A percentile compares a stretch with the other conserved stretches of the same genome.
phyloP scores from a whole-genome alignment of 345 rosid species.

The Syzygium aqueum region DNA sequence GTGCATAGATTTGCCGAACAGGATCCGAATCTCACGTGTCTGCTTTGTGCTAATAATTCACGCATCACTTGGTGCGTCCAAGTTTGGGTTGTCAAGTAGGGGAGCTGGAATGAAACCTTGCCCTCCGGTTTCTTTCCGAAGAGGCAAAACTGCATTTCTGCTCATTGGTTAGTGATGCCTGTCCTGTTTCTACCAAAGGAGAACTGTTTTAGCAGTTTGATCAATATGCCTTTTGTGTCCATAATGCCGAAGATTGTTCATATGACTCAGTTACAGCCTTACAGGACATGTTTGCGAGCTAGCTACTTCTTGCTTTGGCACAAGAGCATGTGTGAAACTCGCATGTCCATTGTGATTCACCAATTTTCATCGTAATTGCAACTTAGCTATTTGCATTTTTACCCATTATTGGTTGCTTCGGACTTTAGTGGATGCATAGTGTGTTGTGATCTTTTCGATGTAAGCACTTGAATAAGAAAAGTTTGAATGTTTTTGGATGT shows the following conservation, averaged over 20 bases:
- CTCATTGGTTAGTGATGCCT: neutral
- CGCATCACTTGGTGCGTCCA: neutral
- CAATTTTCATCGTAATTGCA: neutral
- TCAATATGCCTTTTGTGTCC: no score
- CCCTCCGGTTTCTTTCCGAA: neutral
- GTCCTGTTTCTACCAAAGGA: no score
- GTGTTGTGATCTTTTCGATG: no score
- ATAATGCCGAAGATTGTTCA: neutral
- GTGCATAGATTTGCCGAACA: neutral
- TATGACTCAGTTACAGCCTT: neutral
- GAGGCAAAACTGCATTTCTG: neutral
- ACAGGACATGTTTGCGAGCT: neutral
- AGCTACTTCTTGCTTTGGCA: neutral
- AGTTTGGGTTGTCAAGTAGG: neutral
- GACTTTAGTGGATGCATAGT: neutral
- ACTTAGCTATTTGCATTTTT: no score
- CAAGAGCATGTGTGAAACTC: neutral
- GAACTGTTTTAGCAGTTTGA: no score
- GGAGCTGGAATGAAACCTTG: neutral
- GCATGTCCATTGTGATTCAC: neutral
- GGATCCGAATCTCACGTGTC: neutral
- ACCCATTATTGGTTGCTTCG: neutral
- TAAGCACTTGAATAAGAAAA: neutral
- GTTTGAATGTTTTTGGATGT: neutral
- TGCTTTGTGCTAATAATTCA: neutral